Evolutionary conservation across 805 yeast genomes (phyloP), one percentile per base, ranked within the genome.

Genomic region (Saccharomyces cerevisiae): DNA sequence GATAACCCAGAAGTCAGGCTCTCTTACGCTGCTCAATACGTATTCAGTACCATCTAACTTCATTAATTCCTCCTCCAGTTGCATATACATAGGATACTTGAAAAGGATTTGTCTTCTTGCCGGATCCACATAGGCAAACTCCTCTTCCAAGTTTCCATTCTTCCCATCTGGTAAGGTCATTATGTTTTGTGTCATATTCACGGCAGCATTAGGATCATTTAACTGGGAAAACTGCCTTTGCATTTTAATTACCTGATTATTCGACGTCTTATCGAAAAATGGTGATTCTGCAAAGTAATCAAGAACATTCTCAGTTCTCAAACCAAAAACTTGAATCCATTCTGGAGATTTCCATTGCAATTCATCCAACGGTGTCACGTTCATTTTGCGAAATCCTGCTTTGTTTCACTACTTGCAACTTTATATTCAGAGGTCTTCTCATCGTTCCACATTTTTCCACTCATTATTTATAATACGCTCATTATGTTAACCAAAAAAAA

Each of bases 321-420:
- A 79, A 0, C 96, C 97, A 67, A 83, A 84, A 52, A 84, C 80
- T 67, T 90, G 96, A 59, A 94, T 89, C 95, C 97, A 94, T 70
- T 94, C 99, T 0, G 99, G 98, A 3, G 94, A 85, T 60, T 91
- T 82, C 99, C 99, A 94, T 69, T 91, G 98, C 46, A 94, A 78
- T 64, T 92, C 97, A 66, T 91, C 97, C 28, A 91, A 74, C 6
- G 67, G 68, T 3, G 69, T 59, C 8, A 36, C 24, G 32, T 60
- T 59, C 66, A 62, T 63, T 41, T 4, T 46, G 53, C 41, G 11
- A 36, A 6, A 17, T 36, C 22, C 24, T 36, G 22, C 3, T 36
- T 17, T 36, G 22, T 24, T 48, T 28, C 27, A 52, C 11, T 8
- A 9, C 24, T 36, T 17, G 6, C 43, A 36, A 17, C 1, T 6